A percentile compares a stretch with the other conserved stretches of the same genome.
Evolutionary conservation across 2,329 filamentous ascomycete genomes (phyloP).

Genomic region (Fusarium falciforme): DNA sequence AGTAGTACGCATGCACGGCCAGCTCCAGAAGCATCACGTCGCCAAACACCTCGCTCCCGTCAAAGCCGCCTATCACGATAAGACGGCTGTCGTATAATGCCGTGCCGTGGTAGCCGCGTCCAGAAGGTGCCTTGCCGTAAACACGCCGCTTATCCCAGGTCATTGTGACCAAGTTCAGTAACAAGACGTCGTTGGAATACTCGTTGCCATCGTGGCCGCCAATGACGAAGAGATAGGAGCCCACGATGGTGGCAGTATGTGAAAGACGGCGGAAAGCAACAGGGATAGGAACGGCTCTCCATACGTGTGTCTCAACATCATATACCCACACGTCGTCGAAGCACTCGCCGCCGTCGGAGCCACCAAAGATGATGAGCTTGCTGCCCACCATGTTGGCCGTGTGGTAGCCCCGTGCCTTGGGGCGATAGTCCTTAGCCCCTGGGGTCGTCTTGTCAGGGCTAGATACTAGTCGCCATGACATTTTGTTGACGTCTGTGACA

Average conservation of each 20-base stretch:
- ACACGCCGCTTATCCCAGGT: constrained; percentile 76
- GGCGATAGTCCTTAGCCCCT: constrained; percentile 55
- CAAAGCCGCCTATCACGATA: constrained; percentile 74
- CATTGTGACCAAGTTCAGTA: constrained; percentile 79
- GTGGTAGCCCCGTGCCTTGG: constrained; percentile 76
- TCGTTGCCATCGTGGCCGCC: constrained; percentile 77
- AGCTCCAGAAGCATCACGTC: constrained; percentile 76
- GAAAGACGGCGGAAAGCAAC: constrained; percentile 73
- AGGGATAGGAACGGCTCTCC: constrained; percentile 70
- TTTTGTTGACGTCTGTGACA: constrained; percentile 73
- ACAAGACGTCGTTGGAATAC: constrained; percentile 75
- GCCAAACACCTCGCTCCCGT: constrained; percentile 74
- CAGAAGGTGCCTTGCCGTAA: constrained; percentile 71
- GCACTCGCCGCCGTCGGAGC: constrained; percentile 77
- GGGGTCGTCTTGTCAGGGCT: constrained; percentile 53
- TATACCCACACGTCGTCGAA: constrained; percentile 81
- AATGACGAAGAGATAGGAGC: constrained; percentile 76
- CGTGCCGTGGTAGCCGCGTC: constrained; percentile 74
- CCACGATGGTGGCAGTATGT: constrained; percentile 76
- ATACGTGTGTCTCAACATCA: constrained; percentile 71
- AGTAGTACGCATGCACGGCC: constrained; percentile 78
- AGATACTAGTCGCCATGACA: constrained; percentile 76
- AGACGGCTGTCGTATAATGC: constrained; percentile 74
- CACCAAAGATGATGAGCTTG: constrained; percentile 78
- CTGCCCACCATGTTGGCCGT: constrained; percentile 79